Conservation (phyloP, 805 yeast species). For the Sugiyamaella smithiae region DNA sequence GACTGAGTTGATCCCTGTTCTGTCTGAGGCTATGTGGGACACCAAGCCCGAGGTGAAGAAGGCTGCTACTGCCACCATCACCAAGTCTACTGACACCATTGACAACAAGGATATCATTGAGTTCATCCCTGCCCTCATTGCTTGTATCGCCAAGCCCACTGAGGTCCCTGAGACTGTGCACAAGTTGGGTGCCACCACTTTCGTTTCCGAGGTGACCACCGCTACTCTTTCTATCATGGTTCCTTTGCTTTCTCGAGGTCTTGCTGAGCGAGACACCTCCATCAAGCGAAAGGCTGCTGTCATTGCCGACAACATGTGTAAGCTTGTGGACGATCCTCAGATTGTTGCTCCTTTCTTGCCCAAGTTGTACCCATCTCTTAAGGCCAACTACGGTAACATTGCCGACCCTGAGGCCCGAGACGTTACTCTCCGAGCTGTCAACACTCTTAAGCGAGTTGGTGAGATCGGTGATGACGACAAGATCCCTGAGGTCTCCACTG, state of each 20-base stretch:
- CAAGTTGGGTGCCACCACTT: constrained; percentile 98
- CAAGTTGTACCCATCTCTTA: constrained; percentile 93
- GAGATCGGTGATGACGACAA: constrained; percentile 84
- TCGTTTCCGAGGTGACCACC: constrained; percentile 98
- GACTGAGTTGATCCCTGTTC: constrained; percentile 98
- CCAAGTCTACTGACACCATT: constrained; percentile 94
- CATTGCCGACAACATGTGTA: constrained; percentile 99
- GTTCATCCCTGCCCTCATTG: constrained; percentile 96
- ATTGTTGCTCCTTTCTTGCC: constrained; percentile 99
- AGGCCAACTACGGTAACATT: constrained; percentile 89
- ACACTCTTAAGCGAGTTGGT: constrained; percentile 98
- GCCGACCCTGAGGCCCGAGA: constrained; percentile 99
- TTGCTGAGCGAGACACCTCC: constrained; percentile 98
- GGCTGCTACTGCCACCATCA: constrained; percentile 93
- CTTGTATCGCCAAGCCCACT: constrained; percentile 94
- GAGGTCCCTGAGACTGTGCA: constrained; percentile 99
- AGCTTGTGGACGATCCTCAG: constrained; percentile 99
- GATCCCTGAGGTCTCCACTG: constrained; percentile 96
- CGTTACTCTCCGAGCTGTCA: constrained; percentile 94
- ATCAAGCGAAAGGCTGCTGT: constrained; percentile 99
- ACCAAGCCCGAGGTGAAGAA: constrained; percentile 97
- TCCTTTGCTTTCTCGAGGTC: constrained; percentile 98
- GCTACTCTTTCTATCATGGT: constrained; percentile 99
- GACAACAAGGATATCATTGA: constrained; percentile 99
- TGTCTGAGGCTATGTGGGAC: constrained; percentile 99